Evolutionary conservation across 345 rosid species (phyloP).

Genomic region (Microthlaspi erraticum): DNA sequence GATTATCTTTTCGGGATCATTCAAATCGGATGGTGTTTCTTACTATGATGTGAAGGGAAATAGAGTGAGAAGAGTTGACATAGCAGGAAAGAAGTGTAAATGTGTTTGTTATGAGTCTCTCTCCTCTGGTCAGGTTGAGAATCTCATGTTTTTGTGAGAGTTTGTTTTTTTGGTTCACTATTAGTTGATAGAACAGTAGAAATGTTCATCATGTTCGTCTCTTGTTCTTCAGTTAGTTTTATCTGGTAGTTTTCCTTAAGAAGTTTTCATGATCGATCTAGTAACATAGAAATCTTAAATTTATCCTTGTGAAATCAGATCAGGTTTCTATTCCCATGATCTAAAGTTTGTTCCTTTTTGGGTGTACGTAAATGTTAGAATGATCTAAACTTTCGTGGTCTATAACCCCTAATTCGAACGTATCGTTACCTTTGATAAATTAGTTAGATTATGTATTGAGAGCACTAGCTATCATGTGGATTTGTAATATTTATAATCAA

Average conservation of each 20-base stretch:
- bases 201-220: background rate
- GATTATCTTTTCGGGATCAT: background rate
- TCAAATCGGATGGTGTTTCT: background rate
- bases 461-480: background rate
- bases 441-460: background rate
- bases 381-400: background rate
- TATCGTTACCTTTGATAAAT: background rate
- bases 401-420: background rate
- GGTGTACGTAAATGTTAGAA: no score
- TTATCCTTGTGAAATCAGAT: background rate
- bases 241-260: background rate
- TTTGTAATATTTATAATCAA: constrained; percentile 2
- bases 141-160: background rate
- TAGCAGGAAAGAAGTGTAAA: background rate
- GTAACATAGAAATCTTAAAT: background rate
- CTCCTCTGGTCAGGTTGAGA: no score
- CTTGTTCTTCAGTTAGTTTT: background rate
- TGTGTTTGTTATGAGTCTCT: no score
- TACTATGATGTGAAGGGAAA: background rate
- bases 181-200: background rate
- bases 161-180: background rate
- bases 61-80: background rate
- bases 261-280: background rate
- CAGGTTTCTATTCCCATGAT: no score
- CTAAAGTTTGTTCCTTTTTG: no score